Evolutionary conservation across 345 rosid genomes (phyloP).

Genomic region (Orychophragmus violaceus): DNA sequence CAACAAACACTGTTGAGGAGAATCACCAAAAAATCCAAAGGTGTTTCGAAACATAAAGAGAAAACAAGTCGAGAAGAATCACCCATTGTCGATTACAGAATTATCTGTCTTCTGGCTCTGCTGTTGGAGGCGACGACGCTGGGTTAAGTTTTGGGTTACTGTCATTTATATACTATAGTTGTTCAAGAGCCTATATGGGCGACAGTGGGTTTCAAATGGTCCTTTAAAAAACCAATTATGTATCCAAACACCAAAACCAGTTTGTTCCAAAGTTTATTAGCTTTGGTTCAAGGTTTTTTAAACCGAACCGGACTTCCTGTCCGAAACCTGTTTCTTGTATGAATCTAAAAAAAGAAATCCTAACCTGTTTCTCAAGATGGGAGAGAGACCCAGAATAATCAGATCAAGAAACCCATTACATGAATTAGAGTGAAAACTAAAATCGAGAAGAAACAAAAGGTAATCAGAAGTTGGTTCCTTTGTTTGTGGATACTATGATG

Average conservation of each 20-base stretch:
- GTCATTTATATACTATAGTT: neutral
- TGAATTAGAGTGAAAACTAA: neutral
- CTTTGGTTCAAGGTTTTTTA: neutral
- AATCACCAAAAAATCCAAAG: neutral
- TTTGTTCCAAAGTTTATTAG: no score
- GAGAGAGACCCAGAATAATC: neutral
- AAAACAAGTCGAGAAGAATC: neutral
- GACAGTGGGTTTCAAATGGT: neutral
- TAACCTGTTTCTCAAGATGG: neutral
- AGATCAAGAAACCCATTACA: neutral
- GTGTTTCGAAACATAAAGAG: neutral
- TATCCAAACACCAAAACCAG: neutral
- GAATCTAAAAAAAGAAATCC: neutral
- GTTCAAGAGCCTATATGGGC: neutral
- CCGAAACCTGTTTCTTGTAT: constrained; percentile 6
- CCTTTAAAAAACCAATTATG: neutral
- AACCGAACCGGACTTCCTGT: neutral
- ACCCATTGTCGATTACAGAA: neutral
- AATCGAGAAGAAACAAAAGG: neutral
- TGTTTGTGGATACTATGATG: neutral
- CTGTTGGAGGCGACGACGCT: neutral
- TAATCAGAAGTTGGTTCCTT: neutral
- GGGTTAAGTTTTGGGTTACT: neutral
- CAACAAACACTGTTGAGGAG: no score
- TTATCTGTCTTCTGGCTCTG: neutral